Evolutionary conservation across 2,329 filamentous ascomycete genomes (phyloP).

Genomic region (Monosporascus sp.): DNA sequence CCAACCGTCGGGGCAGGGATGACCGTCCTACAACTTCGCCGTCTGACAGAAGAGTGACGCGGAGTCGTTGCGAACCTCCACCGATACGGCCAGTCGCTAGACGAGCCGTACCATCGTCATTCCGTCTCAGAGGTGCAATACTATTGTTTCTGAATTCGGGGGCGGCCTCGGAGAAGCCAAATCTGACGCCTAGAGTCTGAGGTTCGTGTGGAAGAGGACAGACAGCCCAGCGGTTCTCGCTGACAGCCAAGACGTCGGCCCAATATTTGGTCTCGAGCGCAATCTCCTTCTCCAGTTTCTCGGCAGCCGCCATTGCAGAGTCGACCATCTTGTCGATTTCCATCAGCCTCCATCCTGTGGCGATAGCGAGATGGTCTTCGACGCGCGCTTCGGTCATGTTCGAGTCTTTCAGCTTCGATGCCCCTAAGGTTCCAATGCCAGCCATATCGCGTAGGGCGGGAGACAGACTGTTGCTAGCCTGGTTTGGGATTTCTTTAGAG

Average conservation of each 20-base stretch:
- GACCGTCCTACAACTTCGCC: conserved; percentile 55
- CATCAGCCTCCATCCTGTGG: conserved; percentile 71
- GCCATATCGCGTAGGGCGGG: conserved; percentile 63
- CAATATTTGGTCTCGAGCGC: conserved; percentile 80
- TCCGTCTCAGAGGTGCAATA: conserved; percentile 72
- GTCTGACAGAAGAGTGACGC: conserved; percentile 58
- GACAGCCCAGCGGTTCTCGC: conserved; percentile 79
- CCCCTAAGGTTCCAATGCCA: conserved; percentile 68
- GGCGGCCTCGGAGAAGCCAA: conserved; percentile 75
- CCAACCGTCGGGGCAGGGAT: conserved; percentile 43
- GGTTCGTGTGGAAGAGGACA: conserved; percentile 69
- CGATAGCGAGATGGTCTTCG: conserved; percentile 51
- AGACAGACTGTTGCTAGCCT: conserved; percentile 66
- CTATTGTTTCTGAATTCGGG: conserved; percentile 61
- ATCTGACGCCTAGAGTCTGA: conserved; percentile 76
- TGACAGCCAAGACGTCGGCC: conserved; percentile 77
- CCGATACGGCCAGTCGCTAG: conserved; percentile 59
- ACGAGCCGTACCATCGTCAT: conserved; percentile 66
- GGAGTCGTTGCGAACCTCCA: conserved; percentile 53
- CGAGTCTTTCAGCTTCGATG: conserved; percentile 58
- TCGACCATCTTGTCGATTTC: conserved; percentile 70
- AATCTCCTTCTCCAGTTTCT: conserved; percentile 70
- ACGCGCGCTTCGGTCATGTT: conserved; percentile 49
- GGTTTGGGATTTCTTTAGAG: conserved; percentile 71
- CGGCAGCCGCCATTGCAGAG: conserved; percentile 65